Conservation (phyloP, 129 eudicot species). For the Flaveria brownii region DNA sequence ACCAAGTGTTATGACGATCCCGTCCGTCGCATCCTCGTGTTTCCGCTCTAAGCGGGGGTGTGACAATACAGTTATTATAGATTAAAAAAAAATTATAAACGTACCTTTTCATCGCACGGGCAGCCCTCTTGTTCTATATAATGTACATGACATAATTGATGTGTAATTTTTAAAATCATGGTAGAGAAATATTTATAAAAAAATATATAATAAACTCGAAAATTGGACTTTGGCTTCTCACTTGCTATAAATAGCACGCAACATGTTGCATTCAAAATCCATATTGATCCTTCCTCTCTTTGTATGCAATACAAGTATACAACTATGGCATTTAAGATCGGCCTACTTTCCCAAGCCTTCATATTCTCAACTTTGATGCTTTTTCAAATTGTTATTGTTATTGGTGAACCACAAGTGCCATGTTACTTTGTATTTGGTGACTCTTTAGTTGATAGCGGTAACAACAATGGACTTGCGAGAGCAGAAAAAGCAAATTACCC, state of each 20-base stretch:
- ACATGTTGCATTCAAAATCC: neutral
- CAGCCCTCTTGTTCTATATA: no score
- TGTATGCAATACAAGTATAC: neutral
- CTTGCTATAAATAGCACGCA: neutral
- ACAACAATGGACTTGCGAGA: constrained; percentile 32
- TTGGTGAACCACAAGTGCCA: constrained; percentile 27
- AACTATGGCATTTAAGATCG: constrained; percentile 4
- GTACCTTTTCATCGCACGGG: no score
- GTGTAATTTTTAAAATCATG: no score
- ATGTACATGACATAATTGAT: no score
- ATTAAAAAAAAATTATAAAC: no score
- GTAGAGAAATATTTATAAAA: neutral
- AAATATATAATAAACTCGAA: neutral
- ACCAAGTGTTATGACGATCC: no score
- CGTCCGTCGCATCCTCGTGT: no score
- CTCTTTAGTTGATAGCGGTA: constrained; percentile 30
- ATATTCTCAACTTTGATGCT: neutral
- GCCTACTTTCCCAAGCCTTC: neutral
- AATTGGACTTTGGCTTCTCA: neutral
- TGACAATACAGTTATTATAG: no score
- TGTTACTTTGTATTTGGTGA: constrained; percentile 36
- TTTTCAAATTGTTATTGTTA: neutral
- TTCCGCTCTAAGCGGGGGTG: no score
- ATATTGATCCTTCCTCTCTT: neutral
- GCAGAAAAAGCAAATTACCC: constrained; percentile 48